Percentiles rank a stretch among this genome's conserved stretches.
Conservation (phyloP, 176 grass and related monocot genomes). For the Phragmites australis region DNA sequence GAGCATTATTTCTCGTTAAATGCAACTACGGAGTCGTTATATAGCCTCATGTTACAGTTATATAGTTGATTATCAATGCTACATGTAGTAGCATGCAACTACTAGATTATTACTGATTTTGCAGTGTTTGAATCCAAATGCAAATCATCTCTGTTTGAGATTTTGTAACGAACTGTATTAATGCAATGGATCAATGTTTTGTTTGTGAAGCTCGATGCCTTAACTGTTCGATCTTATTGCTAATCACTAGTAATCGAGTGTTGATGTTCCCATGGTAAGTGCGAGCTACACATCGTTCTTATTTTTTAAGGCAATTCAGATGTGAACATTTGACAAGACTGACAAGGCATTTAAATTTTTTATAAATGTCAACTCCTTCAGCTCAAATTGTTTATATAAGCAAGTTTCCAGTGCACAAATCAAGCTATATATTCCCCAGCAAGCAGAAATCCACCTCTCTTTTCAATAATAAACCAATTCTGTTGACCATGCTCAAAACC, state of each 20-base stretch:
- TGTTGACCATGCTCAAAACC: neutral
- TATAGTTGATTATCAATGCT: neutral
- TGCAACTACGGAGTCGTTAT: too few relatives aligned
- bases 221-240: too few relatives aligned
- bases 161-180: too few relatives aligned
- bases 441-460: neutral
- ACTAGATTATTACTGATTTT: too few relatives aligned
- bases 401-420: neutral
- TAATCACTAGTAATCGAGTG: too few relatives aligned
- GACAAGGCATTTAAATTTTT: neutral
- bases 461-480: neutral
- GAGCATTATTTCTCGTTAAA: neutral
- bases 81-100: too few relatives aligned
- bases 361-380: neutral
- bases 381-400: neutral
- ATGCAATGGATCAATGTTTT: neutral
- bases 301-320: neutral
- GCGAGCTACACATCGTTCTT: neutral
- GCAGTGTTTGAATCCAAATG: too few relatives aligned
- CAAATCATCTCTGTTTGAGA: too few relatives aligned
- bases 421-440: neutral
- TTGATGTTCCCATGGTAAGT: neutral
- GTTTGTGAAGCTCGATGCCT: neutral
- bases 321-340: too few relatives aligned
- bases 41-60: too few relatives aligned